These are phyloP conservation scores for Aureobasidium sp. DNA, from an alignment of 2,329 filamentous ascomycete species.

Conservation along the genomic window DNA sequence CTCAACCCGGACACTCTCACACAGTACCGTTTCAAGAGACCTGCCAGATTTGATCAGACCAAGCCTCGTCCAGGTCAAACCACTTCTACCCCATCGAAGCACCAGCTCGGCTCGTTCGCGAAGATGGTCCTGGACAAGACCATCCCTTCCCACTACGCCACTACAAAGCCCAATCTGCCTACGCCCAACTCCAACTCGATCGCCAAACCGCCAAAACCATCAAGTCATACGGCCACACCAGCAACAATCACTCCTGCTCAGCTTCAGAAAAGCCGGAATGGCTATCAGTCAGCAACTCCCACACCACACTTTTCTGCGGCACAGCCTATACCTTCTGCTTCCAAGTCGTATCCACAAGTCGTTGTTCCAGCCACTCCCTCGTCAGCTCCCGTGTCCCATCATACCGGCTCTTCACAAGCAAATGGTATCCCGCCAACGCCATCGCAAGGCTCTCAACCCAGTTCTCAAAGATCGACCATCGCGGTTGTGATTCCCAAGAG, in stretches of 20 bases:
- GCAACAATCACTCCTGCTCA: not conserved
- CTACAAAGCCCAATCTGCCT: not conserved
- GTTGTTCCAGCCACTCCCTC: not conserved
- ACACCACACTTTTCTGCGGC: not conserved
- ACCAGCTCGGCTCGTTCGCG: slow-evolving; percentile 43
- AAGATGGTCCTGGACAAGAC: slow-evolving; percentile 42
- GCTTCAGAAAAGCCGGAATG: not conserved
- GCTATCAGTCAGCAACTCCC: not conserved
- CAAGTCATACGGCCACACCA: not conserved
- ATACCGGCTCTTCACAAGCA: not conserved
- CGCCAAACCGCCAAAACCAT: not conserved
- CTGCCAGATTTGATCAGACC: slow-evolving; percentile 1
- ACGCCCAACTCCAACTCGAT: not conserved
- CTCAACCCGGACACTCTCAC: slow-evolving; percentile 63
- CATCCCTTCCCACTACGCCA: not conserved
- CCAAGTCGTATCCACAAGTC: not conserved
- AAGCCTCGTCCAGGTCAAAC: not conserved
- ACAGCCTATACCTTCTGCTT: not conserved
- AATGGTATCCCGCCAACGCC: not conserved
- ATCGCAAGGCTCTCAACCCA: not conserved
- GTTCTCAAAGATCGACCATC: not conserved
- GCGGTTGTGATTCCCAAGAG: slow-evolving; percentile 17
- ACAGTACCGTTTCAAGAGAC: slow-evolving; percentile 37
- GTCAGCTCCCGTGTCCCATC: not conserved
- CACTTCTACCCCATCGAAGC: slow-evolving; percentile 8